Evolutionary conservation across 352 stramenopile species (phyloP).

Genomic region (Pythium coloratum): DNA sequence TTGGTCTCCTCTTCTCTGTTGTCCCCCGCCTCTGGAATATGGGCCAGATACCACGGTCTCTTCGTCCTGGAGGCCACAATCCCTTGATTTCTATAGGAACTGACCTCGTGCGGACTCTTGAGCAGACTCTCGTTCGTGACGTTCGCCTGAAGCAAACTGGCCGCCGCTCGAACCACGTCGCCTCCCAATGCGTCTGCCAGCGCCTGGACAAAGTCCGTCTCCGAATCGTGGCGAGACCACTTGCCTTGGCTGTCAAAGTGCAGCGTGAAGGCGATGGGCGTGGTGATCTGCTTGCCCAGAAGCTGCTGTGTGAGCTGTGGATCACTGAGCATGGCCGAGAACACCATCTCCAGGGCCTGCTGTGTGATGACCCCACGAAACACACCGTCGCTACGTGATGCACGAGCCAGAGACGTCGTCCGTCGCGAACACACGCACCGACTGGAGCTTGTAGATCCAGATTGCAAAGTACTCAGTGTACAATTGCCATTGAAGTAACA

Average conservation of each 20-base stretch:
- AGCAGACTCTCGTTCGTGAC: neutral
- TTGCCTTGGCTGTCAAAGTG: constrained; percentile 1
- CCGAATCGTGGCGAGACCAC: neutral
- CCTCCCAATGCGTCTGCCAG: neutral
- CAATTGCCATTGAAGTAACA: constrained; percentile 22
- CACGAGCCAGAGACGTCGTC: neutral
- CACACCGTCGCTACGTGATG: constrained; percentile 7
- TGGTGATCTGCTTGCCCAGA: neutral
- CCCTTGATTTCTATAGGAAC: no score
- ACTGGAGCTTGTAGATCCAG: neutral
- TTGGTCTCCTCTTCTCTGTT: no score
- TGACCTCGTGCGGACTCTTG: no score
- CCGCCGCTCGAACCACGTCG: neutral
- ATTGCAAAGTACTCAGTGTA: constrained; percentile 26
- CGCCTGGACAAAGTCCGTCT: constrained; percentile 1
- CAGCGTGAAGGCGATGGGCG: neutral
- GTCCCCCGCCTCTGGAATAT: no score
- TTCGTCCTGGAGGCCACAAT: no score
- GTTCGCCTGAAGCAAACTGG: neutral
- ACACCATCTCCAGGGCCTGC: constrained; percentile 8
- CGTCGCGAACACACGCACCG: neutral
- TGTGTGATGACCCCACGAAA: constrained; percentile 3
- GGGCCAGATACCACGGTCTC: no score
- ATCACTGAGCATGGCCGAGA: neutral
- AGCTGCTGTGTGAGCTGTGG: neutral